phyloP scores from a whole-genome alignment of 2,329 filamentous ascomycete genomes.

The Dothideomycetes sp. region DNA sequence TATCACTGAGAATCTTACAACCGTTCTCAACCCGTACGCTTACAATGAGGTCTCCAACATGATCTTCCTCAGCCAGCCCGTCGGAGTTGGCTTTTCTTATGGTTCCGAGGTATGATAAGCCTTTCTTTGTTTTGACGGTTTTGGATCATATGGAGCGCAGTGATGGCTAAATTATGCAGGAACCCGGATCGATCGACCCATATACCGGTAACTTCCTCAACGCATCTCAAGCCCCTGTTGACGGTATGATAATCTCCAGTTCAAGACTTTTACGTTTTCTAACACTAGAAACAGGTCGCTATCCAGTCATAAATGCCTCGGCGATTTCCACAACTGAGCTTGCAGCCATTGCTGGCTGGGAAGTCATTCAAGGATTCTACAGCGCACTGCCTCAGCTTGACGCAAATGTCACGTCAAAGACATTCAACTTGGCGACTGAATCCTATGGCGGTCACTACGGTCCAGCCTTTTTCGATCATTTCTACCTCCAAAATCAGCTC shows the following conservation, averaged over 20 bases:
- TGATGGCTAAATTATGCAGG: no score
- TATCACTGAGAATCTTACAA: conserved; percentile 24
- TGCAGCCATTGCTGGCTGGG: conserved; percentile 44
- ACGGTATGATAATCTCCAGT: background rate
- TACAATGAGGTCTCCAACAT: conserved; percentile 51
- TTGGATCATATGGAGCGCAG: no score
- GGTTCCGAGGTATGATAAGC: conserved; percentile 7
- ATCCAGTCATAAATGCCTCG: conserved; percentile 38
- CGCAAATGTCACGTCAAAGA: conserved; percentile 24
- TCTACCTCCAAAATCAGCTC: conserved; percentile 45
- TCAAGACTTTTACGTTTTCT: no score
- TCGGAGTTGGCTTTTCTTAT: conserved; percentile 48
- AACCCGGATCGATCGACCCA: conserved; percentile 29
- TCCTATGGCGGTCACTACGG: conserved; percentile 41
- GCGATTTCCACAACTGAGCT: conserved; percentile 44
- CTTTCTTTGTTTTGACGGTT: no score
- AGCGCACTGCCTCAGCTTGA: conserved; percentile 37
- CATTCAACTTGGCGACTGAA: conserved; percentile 33
- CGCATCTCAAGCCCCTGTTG: conserved; percentile 27
- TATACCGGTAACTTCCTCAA: conserved; percentile 36
- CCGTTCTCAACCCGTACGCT: conserved; percentile 42
- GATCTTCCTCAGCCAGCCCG: conserved; percentile 51
- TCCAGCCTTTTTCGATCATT: conserved; percentile 44
- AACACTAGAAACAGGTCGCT: conserved; percentile 38
- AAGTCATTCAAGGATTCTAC: conserved; percentile 45